Base-by-base conservation (phyloP, 2,329 filamentous ascomycete genomes). In the Xylariaceae sp. region DNA sequence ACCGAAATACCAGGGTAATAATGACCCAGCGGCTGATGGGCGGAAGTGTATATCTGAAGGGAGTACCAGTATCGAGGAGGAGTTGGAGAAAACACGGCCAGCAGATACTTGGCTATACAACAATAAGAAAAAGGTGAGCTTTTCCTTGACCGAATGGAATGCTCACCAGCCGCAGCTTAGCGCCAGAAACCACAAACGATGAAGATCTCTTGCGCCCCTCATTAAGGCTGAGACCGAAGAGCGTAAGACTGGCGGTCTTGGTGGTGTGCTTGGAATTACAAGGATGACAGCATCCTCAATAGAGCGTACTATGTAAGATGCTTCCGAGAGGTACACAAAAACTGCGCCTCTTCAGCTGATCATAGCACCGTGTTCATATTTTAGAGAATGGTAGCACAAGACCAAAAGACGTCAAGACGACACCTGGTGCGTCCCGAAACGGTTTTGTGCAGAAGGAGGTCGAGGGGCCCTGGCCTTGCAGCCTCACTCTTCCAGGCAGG, bases 401-500 rank as follows among this genome's bases (percentile, higher is more conserved):
- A 28, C 22, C 22, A 28, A 28, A n/a, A 28, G 22, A 28, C 22
- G 22, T 28, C 22, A 28, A 28, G 22, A 28, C 22, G 4, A 28
- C 22, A 28, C 7, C 7, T 28, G 22, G 22, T 28, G 22, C 22
- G 22, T 28, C 22, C 22, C 22, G 22, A 28, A 28, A 28, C 22
- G 22, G 22, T 28, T 4, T 7, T 28, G 22, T 28, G 22, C 22
- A 28, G 22, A 28, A 28, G 46, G 48, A 56, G 51, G 51, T 56
- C 56, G 55, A 60, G 53, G 41, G 48, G 31, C 53, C 53, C 56
- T 54, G 58, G 55, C 50, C 22, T 28, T 28, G 22, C 22, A 28
- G 22, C 22, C 22, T 28, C 22, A 28, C 22, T 28, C 22, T 28
- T 4, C 22, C 22, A 28, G 22, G 22, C 22, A 28, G 22, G 22